Conservation (phyloP, 768 basidiomycete genomes). For the Tricholoma sp. region DNA sequence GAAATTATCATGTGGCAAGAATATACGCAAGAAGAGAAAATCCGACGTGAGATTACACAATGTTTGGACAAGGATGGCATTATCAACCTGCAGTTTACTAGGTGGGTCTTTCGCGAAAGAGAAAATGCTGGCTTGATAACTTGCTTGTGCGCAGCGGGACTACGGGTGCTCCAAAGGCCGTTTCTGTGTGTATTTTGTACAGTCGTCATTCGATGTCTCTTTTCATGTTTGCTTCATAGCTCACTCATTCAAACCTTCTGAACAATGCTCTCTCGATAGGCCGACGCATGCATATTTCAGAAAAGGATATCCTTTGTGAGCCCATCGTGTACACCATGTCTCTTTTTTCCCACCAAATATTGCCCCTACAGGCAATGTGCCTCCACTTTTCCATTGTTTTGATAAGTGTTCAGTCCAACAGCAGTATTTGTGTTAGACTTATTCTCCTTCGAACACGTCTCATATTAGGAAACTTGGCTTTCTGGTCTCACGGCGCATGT, state of each 20-base stretch:
- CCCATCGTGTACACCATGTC: not conserved
- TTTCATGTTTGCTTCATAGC: constrained; percentile 30
- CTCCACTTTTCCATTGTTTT: constrained; percentile 86
- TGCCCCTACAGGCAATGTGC: constrained; percentile 59
- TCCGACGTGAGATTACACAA: constrained; percentile 36
- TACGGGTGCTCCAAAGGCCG: constrained; percentile 78
- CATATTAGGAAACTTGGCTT: constrained; percentile 75
- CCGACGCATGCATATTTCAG: constrained; percentile 63
- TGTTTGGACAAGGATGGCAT: constrained; percentile 59
- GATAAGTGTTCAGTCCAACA: constrained; percentile 51
- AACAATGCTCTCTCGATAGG: constrained; percentile 75
- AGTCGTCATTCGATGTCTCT: not conserved
- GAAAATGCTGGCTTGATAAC: not conserved
- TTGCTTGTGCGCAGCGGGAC: constrained; percentile 51
- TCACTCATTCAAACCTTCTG: constrained; percentile 75
- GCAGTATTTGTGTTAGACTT: not conserved
- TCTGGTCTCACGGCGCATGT: constrained; percentile 69
- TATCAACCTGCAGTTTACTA: constrained; percentile 83
- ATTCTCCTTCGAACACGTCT: constrained; percentile 44
- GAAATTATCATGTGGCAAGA: constrained; percentile 70
- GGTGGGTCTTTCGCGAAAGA: constrained; percentile 33
- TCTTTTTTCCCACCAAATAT: constrained; percentile 1
- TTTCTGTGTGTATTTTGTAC: constrained; percentile 52
- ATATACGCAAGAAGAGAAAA: constrained; percentile 34
- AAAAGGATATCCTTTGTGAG: constrained; percentile 66